Percentiles rank a stretch among this genome's conserved stretches.
These are phyloP conservation scores for Vitis labrusca DNA, from an alignment of 164 flowering plant species.

Conservation along the genomic window DNA sequence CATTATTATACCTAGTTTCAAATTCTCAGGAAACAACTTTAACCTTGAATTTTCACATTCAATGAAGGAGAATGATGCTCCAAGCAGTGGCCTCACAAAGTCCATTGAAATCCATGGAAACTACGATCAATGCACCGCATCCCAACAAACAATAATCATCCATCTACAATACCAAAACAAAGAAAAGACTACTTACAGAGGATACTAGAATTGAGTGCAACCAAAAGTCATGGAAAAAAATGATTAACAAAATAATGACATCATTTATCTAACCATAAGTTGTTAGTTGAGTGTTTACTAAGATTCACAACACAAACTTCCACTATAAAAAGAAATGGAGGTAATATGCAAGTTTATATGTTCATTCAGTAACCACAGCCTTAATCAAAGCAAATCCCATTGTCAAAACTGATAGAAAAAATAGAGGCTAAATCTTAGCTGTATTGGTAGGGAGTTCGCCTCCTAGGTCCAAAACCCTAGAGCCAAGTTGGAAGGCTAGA, in stretches of 20 bases:
- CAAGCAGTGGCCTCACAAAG: constrained; percentile 25
- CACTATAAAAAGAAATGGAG: background rate
- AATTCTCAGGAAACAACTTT: background rate
- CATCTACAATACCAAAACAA: constrained; percentile 57
- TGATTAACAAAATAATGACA: background rate
- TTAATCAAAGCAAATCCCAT: constrained; percentile 31
- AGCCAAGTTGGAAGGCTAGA: background rate
- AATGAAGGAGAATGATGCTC: constrained; percentile 6
- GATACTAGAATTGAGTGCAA: background rate
- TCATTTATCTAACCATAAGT: background rate
- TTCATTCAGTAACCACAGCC: constrained; percentile 24
- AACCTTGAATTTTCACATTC: constrained; percentile 11
- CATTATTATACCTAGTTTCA: background rate
- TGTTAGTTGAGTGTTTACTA: background rate
- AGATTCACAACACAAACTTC: background rate
- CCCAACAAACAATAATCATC: constrained; percentile 54
- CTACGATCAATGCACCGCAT: constrained; percentile 32
- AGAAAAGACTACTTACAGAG: background rate
- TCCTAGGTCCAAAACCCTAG: background rate
- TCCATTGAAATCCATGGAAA: constrained; percentile 33
- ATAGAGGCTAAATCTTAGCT: too few relatives aligned
- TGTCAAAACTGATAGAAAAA: constrained; percentile 6
- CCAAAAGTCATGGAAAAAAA: background rate
- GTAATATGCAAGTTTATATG: constrained; percentile 5
- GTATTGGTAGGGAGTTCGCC: too few relatives aligned